Evolutionary conservation across 2,329 filamentous ascomycete species (phyloP).

Genomic region (Balansia obtecta): DNA sequence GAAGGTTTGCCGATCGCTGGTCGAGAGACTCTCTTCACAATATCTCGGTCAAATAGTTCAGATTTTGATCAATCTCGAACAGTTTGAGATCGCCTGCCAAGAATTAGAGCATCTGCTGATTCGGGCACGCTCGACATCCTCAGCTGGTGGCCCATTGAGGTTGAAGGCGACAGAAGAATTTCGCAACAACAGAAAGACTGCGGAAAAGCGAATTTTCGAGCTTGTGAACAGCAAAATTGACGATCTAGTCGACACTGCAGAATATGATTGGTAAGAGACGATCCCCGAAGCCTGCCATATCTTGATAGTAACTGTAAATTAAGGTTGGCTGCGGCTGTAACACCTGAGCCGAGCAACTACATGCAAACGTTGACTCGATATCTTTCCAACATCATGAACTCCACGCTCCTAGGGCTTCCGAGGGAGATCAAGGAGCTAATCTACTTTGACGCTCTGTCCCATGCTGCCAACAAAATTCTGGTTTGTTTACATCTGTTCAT

Average conservation of each 20-base stretch:
- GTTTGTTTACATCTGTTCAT: slow-evolving; percentile 23
- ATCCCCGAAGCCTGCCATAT: slow-evolving; percentile 6
- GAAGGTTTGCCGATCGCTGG: slow-evolving; percentile 82
- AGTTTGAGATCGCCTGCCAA: slow-evolving; percentile 87
- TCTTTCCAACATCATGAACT: slow-evolving; percentile 91
- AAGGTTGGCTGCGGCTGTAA: slow-evolving; percentile 42
- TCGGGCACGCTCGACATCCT: slow-evolving; percentile 69
- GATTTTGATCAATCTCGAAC: slow-evolving; percentile 92
- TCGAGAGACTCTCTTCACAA: slow-evolving; percentile 79
- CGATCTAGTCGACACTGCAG: slow-evolving; percentile 89
- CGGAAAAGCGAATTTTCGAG: slow-evolving; percentile 96
- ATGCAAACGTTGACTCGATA: slow-evolving; percentile 93
- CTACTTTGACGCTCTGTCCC: slow-evolving; percentile 90
- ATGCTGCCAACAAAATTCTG: slow-evolving; percentile 77
- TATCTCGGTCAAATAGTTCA: slow-evolving; percentile 97
- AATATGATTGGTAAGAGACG: slow-evolving; percentile 70
- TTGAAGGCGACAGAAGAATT: slow-evolving; percentile 80
- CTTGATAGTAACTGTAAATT: not conserved
- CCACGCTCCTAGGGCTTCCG: slow-evolving; percentile 82
- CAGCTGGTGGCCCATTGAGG: slow-evolving; percentile 66
- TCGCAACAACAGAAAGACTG: slow-evolving; percentile 81
- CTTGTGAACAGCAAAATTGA: slow-evolving; percentile 98
- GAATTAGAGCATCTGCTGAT: slow-evolving; percentile 82
- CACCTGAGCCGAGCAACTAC: slow-evolving; percentile 73
- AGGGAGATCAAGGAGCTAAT: slow-evolving; percentile 95